These are phyloP conservation scores for Fusarium torreyae DNA, from an alignment of 2,329 filamentous ascomycete genomes.

Conservation along the genomic window DNA sequence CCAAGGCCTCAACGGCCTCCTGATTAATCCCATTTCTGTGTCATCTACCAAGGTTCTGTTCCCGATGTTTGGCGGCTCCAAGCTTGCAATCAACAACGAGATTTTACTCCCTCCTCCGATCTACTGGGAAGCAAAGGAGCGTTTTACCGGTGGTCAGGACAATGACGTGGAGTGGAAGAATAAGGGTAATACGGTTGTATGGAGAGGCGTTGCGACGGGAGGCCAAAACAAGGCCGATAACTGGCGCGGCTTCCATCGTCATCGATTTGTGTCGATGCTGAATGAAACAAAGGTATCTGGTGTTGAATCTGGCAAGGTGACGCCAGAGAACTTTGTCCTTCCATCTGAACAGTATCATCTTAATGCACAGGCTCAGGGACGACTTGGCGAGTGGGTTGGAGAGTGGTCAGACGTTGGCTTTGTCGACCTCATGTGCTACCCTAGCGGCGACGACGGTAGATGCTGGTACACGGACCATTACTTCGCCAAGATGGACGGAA, in stretches of 20 bases:
- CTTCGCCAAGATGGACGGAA: slow-evolving; percentile 58
- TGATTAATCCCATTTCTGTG: slow-evolving; percentile 72
- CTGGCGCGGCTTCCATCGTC: slow-evolving; percentile 81
- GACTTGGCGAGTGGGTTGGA: slow-evolving; percentile 66
- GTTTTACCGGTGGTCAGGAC: slow-evolving; percentile 71
- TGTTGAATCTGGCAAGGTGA: slow-evolving; percentile 62
- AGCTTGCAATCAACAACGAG: slow-evolving; percentile 78
- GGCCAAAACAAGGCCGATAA: slow-evolving; percentile 72
- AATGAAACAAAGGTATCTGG: slow-evolving; percentile 72
- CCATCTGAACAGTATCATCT: slow-evolving; percentile 65
- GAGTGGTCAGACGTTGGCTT: slow-evolving; percentile 67
- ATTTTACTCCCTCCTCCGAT: slow-evolving; percentile 79
- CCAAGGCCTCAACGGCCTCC: slow-evolving; percentile 74
- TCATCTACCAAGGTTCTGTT: slow-evolving; percentile 71
- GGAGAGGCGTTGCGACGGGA: slow-evolving; percentile 78
- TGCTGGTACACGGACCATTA: slow-evolving; percentile 67
- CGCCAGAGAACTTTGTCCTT: slow-evolving; percentile 68
- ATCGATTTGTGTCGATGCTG: slow-evolving; percentile 81
- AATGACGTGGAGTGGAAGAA: slow-evolving; percentile 69
- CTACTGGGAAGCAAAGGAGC: slow-evolving; percentile 76
- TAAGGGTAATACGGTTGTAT: slow-evolving; percentile 70
- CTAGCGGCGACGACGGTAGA: slow-evolving; percentile 53
- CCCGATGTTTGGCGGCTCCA: slow-evolving; percentile 79
- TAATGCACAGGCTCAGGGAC: slow-evolving; percentile 60
- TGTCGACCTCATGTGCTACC: slow-evolving; percentile 68